Conservation (phyloP, 148 eudicot species). For the Amaranthus cruentus region DNA sequence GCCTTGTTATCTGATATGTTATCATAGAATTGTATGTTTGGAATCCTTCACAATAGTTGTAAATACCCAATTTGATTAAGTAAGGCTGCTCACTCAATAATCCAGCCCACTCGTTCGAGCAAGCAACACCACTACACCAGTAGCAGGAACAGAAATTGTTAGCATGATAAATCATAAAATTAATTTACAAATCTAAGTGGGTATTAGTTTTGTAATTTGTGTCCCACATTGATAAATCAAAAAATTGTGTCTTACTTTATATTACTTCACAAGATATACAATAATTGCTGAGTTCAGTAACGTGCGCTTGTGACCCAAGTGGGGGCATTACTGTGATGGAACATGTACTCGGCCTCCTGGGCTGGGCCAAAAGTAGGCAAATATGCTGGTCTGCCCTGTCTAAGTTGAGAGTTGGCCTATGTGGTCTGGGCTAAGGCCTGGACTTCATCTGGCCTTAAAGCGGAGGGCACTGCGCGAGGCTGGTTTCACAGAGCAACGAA, state of each 20-base stretch:
- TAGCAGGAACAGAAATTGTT: no score
- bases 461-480: slow-evolving; percentile 18
- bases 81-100: no score
- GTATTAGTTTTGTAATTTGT: neutral
- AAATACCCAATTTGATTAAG: no score
- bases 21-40: no score
- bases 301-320: slow-evolving; percentile 14
- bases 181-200: neutral
- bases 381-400: slow-evolving; percentile 8
- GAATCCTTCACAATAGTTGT: no score
- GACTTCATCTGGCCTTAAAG: neutral
- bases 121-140: no score
- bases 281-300: slow-evolving; percentile 3
- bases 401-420: slow-evolving; percentile 4
- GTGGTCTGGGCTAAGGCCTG: neutral
- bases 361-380: neutral
- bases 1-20: no score
- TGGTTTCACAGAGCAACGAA: slow-evolving; percentile 21
- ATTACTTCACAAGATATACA: neutral
- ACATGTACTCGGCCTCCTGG: neutral
- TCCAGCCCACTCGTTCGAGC: no score
- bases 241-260: neutral
- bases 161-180: no score
- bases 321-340: neutral
- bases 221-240: neutral